Conservation (phyloP, 345 rosid genomes). For the Citropsis articulata region DNA sequence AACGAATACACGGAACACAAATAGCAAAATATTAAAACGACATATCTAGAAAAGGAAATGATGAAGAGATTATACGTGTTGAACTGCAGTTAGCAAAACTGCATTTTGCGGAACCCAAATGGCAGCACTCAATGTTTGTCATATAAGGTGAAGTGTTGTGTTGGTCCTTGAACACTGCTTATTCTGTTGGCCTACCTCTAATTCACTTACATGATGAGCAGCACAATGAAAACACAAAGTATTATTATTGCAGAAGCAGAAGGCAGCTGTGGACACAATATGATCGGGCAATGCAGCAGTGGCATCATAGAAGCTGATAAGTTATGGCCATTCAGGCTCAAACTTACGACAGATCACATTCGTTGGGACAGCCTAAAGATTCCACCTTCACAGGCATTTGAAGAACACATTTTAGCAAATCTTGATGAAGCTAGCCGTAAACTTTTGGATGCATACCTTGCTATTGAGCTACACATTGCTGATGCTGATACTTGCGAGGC, state of each 20-base stretch:
- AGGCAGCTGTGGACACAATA: background rate
- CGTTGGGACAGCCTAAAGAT: conserved; percentile 39
- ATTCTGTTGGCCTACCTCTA: background rate
- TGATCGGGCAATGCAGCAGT: background rate
- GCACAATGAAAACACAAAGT: background rate
- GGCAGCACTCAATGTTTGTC: background rate
- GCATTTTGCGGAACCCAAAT: background rate
- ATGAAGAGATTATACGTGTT: background rate
- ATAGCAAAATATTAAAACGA: background rate
- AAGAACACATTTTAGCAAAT: conserved; percentile 20
- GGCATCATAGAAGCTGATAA: background rate
- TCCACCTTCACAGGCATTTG: conserved; percentile 22
- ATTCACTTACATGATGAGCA: background rate
- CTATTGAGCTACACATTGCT: conserved; percentile 16
- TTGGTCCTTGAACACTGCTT: too few species aligned
- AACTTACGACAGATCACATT: conserved; percentile 25
- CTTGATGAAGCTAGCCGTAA: conserved; percentile 8
- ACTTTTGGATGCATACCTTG: conserved; percentile 8
- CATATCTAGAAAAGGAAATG: background rate
- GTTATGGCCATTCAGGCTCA: conserved; percentile 26
- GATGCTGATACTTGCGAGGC: conserved; percentile 24
- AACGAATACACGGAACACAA: background rate
- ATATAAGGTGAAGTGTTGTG: background rate
- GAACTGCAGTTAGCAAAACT: background rate
- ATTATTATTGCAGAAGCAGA: background rate